Conservation (phyloP, 768 basidiomycete genomes). For the Paxillus ammoniavirescens region DNA sequence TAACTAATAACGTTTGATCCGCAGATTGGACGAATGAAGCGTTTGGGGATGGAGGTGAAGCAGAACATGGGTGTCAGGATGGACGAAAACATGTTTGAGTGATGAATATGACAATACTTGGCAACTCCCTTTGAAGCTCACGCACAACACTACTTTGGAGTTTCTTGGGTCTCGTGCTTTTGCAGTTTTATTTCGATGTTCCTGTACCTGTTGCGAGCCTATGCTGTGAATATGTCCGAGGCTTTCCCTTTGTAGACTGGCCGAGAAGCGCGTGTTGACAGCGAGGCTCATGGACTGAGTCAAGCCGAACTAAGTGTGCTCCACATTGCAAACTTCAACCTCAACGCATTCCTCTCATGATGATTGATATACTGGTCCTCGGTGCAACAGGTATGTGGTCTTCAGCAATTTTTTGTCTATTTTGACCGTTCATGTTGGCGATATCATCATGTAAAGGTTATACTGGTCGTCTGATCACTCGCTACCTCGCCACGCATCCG, state of each 20-base stretch:
- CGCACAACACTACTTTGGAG: not conserved
- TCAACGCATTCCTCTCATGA: constrained; percentile 10
- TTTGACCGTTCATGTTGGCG: constrained; percentile 8
- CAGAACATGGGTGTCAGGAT: constrained; percentile 84
- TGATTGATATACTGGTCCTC: constrained; percentile 62
- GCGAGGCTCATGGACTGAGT: constrained; percentile 6
- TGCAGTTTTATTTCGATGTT: not conserved
- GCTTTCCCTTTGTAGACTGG: too few species aligned
- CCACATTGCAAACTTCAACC: too few species aligned
- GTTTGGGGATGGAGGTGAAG: constrained; percentile 85
- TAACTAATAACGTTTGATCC: not conserved
- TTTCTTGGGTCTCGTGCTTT: not conserved
- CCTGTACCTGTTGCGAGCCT: not conserved
- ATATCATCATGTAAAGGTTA: constrained; percentile 40
- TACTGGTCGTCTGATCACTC: constrained; percentile 66
- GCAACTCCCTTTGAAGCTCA: too few species aligned
- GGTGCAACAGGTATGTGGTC: constrained; percentile 56
- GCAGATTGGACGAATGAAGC: constrained; percentile 80
- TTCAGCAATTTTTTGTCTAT: constrained; percentile 1
- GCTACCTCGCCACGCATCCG: constrained; percentile 66
- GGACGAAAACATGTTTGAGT: constrained; percentile 69
- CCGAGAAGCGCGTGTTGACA: not conserved
- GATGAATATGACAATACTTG: constrained; percentile 7
- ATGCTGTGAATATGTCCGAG: too few species aligned
- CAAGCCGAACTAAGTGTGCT: not conserved